These are phyloP conservation scores for Mrakia frigida DNA, from an alignment of 768 basidiomycete genomes.

Conservation along the genomic window DNA sequence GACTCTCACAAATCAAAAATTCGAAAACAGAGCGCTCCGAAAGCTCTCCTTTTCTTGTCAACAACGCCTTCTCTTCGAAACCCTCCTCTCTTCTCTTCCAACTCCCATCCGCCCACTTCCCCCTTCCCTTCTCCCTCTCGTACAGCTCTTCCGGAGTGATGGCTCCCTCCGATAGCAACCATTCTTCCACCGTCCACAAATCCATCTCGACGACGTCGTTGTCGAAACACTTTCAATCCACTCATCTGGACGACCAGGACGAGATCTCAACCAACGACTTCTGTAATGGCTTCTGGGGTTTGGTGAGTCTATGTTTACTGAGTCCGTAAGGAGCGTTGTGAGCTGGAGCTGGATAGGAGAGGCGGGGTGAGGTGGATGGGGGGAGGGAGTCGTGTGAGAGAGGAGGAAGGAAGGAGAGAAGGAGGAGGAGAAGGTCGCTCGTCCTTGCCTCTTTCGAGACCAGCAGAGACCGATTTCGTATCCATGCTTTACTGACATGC, in stretches of 20 bases:
- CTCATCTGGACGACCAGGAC: not conserved
- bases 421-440: not conserved
- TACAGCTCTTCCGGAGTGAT: not conserved
- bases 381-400: constrained; percentile 14
- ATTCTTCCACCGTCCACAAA: not conserved
- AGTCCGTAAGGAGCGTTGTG: not conserved
- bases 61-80: not conserved
- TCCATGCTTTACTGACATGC: too few species aligned
- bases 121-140: too few species aligned
- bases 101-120: not conserved
- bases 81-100: not conserved
- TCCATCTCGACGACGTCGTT: constrained; percentile 15
- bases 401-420: constrained; percentile 42
- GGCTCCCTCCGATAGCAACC: constrained; percentile 8
- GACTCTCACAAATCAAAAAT: too few species aligned
- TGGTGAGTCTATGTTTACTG: not conserved
- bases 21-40: too few species aligned
- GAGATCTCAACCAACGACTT: constrained; percentile 57
- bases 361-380: not conserved
- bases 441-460: not conserved
- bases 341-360: not conserved
- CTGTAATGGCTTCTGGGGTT: constrained; percentile 96
- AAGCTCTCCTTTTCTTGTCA: not conserved
- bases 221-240: constrained; percentile 5
- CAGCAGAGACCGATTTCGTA: not conserved